Evolutionary conservation across 2,329 filamentous ascomycete species (phyloP), one percentile per base, ranked within the genome.

Genomic region (Aspergillus udagawae): DNA sequence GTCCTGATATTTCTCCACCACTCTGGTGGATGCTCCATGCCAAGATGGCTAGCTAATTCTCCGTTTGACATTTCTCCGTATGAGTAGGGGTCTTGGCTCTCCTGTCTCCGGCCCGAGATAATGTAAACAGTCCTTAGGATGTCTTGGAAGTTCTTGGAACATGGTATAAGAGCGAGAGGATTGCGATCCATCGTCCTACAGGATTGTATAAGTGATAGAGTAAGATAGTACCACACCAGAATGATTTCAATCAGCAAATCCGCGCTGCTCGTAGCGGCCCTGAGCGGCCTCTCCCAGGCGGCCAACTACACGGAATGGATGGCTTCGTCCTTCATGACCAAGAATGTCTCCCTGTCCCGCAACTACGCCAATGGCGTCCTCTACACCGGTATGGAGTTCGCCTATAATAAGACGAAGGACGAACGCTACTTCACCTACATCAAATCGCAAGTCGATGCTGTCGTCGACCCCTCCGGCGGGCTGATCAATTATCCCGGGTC

Each of bases 281-380:
- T 45, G n/a, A 23, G n/a, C n/a, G 10, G 42, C 20, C 42, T 45
- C 20, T 45, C 42, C 2, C 42, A 45, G 4, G 42, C 42, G 2
- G 35, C 32, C 17, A 60, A 60, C 54, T 60, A 58, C 47, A 62
- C 60, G 2, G 60, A 62, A 54, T 60, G 56, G 53, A 51, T 62
- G 49, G 49, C 58, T 9, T 28, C 50, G 5, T 62, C 60, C 21
- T 62, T 44, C 45, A 42, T 60, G 35, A 58, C 56, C 25, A 58
- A 60, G 21, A 42, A 51, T 1, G 51, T 62, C 17, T 27, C 49
- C 7, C 38, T 42, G 17, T 62, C 58, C 14, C 58, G 60, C 20
- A 62, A 62, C 52, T 62, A 62, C 54, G 58, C 58, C 45, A 53
- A 57, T 9, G 60, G 53, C 2, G 58, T 62, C 2, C 58, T 60